Percentiles rank a stretch among this genome's conserved stretches.
phyloP scores from a whole-genome alignment of 2,329 filamentous ascomycete species.

The Fusarium tanahbumbuense region DNA sequence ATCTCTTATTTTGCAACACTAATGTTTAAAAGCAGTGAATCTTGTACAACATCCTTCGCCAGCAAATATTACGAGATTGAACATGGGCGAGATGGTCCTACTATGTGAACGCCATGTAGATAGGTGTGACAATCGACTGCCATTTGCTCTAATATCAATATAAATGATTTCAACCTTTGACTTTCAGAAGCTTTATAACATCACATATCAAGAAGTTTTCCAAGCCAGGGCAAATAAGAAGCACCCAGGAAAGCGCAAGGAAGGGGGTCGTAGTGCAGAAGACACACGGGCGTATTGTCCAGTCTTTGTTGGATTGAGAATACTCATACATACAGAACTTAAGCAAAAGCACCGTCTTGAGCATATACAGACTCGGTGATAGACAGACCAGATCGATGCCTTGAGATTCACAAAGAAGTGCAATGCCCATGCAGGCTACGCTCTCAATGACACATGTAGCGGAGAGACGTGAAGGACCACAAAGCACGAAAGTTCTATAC shows the following conservation, averaged over 20 bases:
- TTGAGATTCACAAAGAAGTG: background rate
- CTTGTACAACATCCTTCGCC: background rate
- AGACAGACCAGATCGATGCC: background rate
- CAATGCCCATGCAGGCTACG: background rate
- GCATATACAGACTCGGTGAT: background rate
- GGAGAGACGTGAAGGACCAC: background rate
- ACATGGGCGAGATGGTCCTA: background rate
- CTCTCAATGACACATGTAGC: background rate
- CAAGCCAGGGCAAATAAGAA: slow-evolving; percentile 53
- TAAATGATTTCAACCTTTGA: slow-evolving; percentile 5
- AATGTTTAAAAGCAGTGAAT: background rate
- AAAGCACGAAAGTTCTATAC: background rate
- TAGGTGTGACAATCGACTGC: background rate
- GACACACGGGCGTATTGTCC: background rate
- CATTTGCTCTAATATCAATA: background rate
- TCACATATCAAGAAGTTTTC: slow-evolving; percentile 58
- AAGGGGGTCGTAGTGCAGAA: background rate
- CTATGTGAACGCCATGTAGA: background rate
- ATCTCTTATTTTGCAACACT: background rate
- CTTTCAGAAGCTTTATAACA: slow-evolving; percentile 56
- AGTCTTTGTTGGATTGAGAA: background rate
- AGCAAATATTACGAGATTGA: background rate
- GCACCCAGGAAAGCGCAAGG: background rate
- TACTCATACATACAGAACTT: background rate
- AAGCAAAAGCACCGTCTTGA: background rate